Conservation (phyloP, 2,329 filamentous ascomycete species). For the Cordyceps cicadae region DNA sequence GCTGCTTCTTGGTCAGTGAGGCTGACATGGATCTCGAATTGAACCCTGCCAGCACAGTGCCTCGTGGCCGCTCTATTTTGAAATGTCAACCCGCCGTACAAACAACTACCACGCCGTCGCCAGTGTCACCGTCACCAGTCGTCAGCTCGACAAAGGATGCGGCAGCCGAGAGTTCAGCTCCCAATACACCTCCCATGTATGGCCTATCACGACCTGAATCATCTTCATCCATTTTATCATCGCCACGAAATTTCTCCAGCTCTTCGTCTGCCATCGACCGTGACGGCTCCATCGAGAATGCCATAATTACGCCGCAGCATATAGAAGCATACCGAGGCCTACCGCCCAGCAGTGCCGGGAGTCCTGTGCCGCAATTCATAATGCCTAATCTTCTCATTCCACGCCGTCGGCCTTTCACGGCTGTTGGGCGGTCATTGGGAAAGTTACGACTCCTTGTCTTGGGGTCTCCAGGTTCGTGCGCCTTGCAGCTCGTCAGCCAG, state of each 20-base stretch:
- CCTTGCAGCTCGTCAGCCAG: not conserved
- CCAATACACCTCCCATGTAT: constrained; percentile 21
- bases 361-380: constrained; percentile 66
- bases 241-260: constrained; percentile 42
- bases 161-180: constrained; percentile 17
- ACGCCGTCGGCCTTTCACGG: constrained; percentile 78
- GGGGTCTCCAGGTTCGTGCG: constrained; percentile 59
- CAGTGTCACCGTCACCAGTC: constrained; percentile 2
- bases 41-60: not conserved
- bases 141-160: not conserved
- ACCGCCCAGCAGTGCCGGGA: constrained; percentile 15
- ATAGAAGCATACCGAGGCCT: constrained; percentile 15
- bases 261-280: constrained; percentile 31
- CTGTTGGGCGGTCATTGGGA: constrained; percentile 74
- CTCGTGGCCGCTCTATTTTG: not conserved
- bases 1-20: constrained; percentile 30
- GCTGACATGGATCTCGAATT: constrained; percentile 20
- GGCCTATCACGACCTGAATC: constrained; percentile 23
- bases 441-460: constrained; percentile 83
- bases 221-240: constrained; percentile 40
- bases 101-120: not conserved
- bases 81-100: not conserved
- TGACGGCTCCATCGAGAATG: constrained; percentile 19
- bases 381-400: constrained; percentile 97
- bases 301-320: constrained; percentile 12